Base-by-base conservation (phyloP, 2,329 filamentous ascomycete genomes). In the Rhynchosporium agropyri region DNA sequence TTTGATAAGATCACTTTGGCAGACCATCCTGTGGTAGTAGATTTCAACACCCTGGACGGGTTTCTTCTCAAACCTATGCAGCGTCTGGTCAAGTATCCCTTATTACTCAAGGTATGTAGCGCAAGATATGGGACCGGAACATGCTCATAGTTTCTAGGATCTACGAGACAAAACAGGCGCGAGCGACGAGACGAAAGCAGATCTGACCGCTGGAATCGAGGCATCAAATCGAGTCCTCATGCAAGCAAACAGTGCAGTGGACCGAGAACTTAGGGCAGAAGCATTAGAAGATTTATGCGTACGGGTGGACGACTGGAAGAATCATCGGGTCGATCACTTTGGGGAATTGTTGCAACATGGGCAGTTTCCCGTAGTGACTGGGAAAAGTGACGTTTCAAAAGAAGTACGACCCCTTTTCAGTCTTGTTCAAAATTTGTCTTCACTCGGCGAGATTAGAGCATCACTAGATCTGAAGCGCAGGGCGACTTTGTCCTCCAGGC, bases 31-130 rank as follows among this genome's bases (percentile, higher is more conserved):
- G 95, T 97, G 73, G 91, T 95, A 4, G 88, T 91, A 65, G 92
- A 94, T 70, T 91, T 91, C 63, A 92, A 94, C 66, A 92, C 92
- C 0, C 80, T 98, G 15, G 92, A 95, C 70, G 92, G 92, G 3
- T 99, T 99, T 74, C 80, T 99, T 38, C 82, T 99, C 57, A 99
- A 99, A 75, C 95, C 95, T 1, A 97, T 99, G 82, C 95, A 99
- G 77, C 86, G 95, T 70, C 79, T 99, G 63, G 91, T 94, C 56
- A 97, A 97, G 77, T 99, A 98, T 74, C 95, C 95, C 3, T 79
- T 99, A 10, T 81, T 99, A 62, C 83, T 99, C 45, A 91, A 90
- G 79, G 91, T 93, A 79, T 53, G 40, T 38, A 29, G 36, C n/a
- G 54, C 42, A 43, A 49, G 31, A 28, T 7, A 13, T 61, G 54